These are phyloP conservation scores for Starmera stellimalicola DNA, from an alignment of 1,139 yeast genomes.

Conservation along the genomic window DNA sequence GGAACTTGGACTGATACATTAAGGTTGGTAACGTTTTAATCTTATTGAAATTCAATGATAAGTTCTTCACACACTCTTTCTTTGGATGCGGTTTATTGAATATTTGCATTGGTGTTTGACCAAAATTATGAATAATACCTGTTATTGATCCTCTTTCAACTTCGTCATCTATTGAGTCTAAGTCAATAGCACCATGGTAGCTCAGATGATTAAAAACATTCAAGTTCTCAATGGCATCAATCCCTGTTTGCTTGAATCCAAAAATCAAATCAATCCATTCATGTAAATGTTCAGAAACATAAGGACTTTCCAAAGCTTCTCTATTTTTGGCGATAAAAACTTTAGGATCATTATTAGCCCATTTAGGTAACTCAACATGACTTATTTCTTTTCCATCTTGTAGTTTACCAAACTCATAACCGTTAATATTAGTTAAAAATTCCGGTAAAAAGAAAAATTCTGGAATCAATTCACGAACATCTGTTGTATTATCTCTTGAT, in stretches of 20 bases:
- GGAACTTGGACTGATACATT: slow-evolving; percentile 18
- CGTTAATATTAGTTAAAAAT: slow-evolving; percentile 52
- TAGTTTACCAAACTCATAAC: slow-evolving; percentile 56
- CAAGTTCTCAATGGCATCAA: slow-evolving; percentile 49
- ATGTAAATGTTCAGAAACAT: slow-evolving; percentile 65
- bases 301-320: slow-evolving; percentile 74
- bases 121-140: slow-evolving; percentile 82
- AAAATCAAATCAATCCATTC: slow-evolving; percentile 79
- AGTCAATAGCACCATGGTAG: slow-evolving; percentile 71
- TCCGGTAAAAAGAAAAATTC: slow-evolving; percentile 79
- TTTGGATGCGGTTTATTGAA: slow-evolving; percentile 56
- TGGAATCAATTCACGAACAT: slow-evolving; percentile 77
- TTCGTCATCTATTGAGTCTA: slow-evolving; percentile 64
- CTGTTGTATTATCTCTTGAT: slow-evolving; percentile 69
- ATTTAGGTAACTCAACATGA: slow-evolving; percentile 64
- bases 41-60: slow-evolving; percentile 5
- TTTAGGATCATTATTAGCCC: slow-evolving; percentile 73
- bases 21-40: slow-evolving; percentile 13
- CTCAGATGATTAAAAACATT: slow-evolving; percentile 79
- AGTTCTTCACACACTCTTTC: slow-evolving; percentile 23
- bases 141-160: slow-evolving; percentile 66
- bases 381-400: slow-evolving; percentile 54
- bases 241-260: slow-evolving; percentile 71
- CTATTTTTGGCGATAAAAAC: slow-evolving; percentile 64
- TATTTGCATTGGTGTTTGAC: slow-evolving; percentile 75